These are phyloP conservation scores for Verticillium longisporum DNA, from an alignment of 2,329 filamentous ascomycete species.

Conservation along the genomic window DNA sequence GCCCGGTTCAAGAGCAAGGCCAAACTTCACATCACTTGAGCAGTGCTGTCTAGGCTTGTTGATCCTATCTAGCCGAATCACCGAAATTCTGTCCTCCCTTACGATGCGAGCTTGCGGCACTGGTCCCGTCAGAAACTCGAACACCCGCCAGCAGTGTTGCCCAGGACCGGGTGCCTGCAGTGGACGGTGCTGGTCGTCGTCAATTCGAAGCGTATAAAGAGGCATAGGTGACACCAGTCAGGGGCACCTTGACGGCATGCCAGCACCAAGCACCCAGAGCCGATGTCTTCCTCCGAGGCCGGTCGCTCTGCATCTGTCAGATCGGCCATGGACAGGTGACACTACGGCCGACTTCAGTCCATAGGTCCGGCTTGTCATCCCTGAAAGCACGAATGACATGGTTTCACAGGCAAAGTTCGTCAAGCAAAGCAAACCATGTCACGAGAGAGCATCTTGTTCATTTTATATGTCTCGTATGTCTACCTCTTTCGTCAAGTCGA, in stretches of 20 bases:
- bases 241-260: not conserved
- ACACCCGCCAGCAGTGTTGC: not conserved
- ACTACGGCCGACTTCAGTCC: not conserved
- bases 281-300: not conserved
- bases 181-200: not conserved
- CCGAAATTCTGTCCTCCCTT: not conserved
- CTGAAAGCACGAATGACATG: not conserved
- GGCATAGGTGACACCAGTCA: not conserved
- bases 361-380: not conserved
- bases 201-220: not conserved
- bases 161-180: conserved; percentile 5
- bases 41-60: not conserved
- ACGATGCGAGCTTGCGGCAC: not conserved
- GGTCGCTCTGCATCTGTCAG: not conserved
- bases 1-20: not conserved
- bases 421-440: too few species aligned
- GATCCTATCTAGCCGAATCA: not conserved
- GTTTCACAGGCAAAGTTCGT: too few species aligned
- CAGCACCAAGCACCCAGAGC: not conserved
- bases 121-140: not conserved
- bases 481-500: not conserved
- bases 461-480: not conserved
- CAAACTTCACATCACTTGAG: not conserved
- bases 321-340: not conserved
- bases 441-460: not conserved